Evolutionary conservation across 345 rosid species (phyloP).

Genomic region (Nephelium lappaceum): DNA sequence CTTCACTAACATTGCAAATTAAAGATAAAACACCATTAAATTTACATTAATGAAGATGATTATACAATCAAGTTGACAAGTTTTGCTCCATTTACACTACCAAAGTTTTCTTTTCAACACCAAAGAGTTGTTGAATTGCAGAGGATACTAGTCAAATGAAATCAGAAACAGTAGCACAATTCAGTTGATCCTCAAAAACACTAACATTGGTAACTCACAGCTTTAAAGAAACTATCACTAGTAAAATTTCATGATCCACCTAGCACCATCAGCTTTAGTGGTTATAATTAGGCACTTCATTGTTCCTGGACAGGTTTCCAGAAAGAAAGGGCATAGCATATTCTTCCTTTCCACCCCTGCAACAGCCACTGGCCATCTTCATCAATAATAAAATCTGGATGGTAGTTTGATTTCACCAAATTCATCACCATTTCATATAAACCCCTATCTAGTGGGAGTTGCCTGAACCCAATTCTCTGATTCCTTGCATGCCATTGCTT

Average conservation of each 20-base stretch:
- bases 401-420: slow-evolving; percentile 48
- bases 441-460: slow-evolving; percentile 45
- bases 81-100: neutral
- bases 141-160: neutral
- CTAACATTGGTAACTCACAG: neutral
- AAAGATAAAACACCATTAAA: neutral
- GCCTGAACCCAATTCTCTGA: slow-evolving; percentile 67
- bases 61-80: too few relatives aligned
- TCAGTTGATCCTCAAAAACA: neutral
- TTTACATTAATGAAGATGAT: too few relatives aligned
- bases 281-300: neutral
- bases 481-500: slow-evolving; percentile 53
- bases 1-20: too few relatives aligned
- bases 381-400: slow-evolving; percentile 67
- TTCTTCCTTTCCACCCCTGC: slow-evolving; percentile 91
- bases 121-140: neutral
- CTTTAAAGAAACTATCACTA: neutral
- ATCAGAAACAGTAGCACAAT: neutral
- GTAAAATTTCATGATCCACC: neutral
- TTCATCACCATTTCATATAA: slow-evolving; percentile 47
- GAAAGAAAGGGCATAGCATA: slow-evolving; percentile 59
- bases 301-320: slow-evolving; percentile 61
- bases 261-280: neutral
- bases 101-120: neutral
- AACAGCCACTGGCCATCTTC: slow-evolving; percentile 79